Evolutionary conservation across 1,284 basidiomycete genomes (phyloP), one percentile per base, ranked within the genome.

Genomic region (Ustilago shanxiensis): DNA sequence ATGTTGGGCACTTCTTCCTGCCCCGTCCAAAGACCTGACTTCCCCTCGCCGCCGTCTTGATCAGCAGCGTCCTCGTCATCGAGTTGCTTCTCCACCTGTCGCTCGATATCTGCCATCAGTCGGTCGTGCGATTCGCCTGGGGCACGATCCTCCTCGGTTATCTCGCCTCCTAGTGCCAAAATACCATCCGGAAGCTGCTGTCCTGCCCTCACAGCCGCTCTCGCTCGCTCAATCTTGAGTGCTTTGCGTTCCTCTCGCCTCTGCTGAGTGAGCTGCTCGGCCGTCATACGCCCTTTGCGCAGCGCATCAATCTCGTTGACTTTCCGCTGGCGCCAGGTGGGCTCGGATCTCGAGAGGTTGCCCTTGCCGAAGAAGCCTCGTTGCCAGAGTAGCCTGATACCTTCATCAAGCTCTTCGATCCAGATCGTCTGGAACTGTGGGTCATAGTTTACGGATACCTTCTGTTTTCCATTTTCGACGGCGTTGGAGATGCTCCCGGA

Each of bases 291-390:
- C 18, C 80, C 81, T 56, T 77, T 79, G 82, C 93, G 93, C 45
- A 82, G 53, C 6, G 73, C 79, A 51, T 73, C 67, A 22, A 86
- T 86, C 79, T 77, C 80, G 39, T 76, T 86, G 67, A 86, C 86
- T 79, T 75, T 85, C 64, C 59, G 87, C 80, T 60, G 86, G 75
- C 66, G 54, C 97, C 96, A 99, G 54, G 91, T 95, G 1, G 96
- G 96, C 86, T 99, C 97, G 86, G 94, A 96, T 60, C 97, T 88
- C 39, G 93, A 95, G 54, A 99, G 88, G 81, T 92, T 92, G 1
- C 97, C 97, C 86, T 99, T 99, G 22, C 97, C 96, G 86, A 98
- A 99, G 88, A 98, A 98, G 0, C 97, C 96, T 66, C 93, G 88
- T 50, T 90, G 89, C 93, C 97, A 99, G 28, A 99, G 89, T 1